Evolutionary conservation across 1,284 basidiomycete genomes (phyloP), one percentile per base, ranked within the genome.

Genomic region (Fomitopsis betulina): DNA sequence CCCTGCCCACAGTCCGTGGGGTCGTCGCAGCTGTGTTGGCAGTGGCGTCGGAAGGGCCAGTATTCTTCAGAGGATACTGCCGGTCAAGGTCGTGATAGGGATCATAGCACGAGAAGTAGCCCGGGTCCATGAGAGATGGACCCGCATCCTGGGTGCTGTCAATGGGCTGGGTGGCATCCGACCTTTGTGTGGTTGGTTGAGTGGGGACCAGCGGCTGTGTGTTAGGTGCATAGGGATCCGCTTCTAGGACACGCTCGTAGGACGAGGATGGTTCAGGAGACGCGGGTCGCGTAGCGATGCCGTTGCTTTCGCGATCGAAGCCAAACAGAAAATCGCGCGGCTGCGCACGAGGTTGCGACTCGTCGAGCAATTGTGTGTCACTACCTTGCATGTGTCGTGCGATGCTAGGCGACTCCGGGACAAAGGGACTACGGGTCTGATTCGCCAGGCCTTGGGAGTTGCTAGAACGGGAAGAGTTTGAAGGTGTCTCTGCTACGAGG

Each of bases 341-440:
- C 39, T 61, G 62, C 1, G 33, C 56, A 15, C 42, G 51, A 1
- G 51, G 43, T 17, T 45, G 49, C 23, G 32, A 55, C 5, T 54
- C 33, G 9, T 62, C 58, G 2, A 55, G 38, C 12, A 60, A 54
- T 32, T 60, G 60, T 19, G 60, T 60, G 30, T 60, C 47, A 27
- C 50, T 50, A 38, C 33, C 52, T n/a, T 69, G 72, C 67, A 33
- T 71, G 62, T 15, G 70, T 66, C 55, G n/a, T 5, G 21, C 40
- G 4, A 25, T 15, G 35, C 12, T 32, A n/a, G 54, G 56, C 17
- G 47, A 35, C n/a, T 39, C 42, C 12, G 19, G 27, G 17, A 53
- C 9, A n/a, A 23, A 37, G 35, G 19, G 32, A 50, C 47, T 50
- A 5, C 15, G 27, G 17, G 49, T 33, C 4, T 55, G 54, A 30